A percentile compares a stretch with the other conserved stretches of the same genome.
Conservation (phyloP, 805 yeast species). For the Candida adriatica region DNA sequence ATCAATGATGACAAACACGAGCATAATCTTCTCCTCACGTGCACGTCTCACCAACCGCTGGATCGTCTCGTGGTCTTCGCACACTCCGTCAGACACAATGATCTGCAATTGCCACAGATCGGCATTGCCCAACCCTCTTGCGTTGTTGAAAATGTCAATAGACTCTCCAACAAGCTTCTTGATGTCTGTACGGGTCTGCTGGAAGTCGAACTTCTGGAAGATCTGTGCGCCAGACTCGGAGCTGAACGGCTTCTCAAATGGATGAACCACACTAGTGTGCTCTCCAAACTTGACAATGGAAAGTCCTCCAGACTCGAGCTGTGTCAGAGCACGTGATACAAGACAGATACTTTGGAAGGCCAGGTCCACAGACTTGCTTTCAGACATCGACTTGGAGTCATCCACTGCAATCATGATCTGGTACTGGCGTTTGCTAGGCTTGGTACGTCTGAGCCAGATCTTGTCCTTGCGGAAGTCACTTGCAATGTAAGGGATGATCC, state of each 20-base stretch:
- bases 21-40: conserved; percentile 85
- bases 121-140: conserved; percentile 36
- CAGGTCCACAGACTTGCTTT: conserved; percentile 79
- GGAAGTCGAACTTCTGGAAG: conserved; percentile 85
- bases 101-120: conserved; percentile 94
- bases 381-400: conserved; percentile 96
- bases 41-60: conserved; percentile 85
- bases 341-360: conserved; percentile 94
- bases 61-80: conserved; percentile 86
- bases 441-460: conserved; percentile 95
- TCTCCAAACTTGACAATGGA: conserved; percentile 90
- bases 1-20: conserved; percentile 90
- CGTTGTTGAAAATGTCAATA: conserved; percentile 59
- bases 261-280: conserved; percentile 75
- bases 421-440: conserved; percentile 94
- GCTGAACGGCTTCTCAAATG: conserved; percentile 80
- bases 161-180: conserved; percentile 66
- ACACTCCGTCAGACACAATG: conserved; percentile 91
- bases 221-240: conserved; percentile 77
- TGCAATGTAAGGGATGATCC: conserved; percentile 96
- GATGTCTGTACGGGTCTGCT: conserved; percentile 82
- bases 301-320: conserved; percentile 89
- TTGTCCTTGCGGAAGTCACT: conserved; percentile 95
- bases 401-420: conserved; percentile 97
- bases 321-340: conserved; percentile 89